A percentile compares a stretch with the other conserved stretches of the same genome.
These are phyloP conservation scores for Themeda triandra DNA, from an alignment of 176 grass and related monocot genomes.

Conservation along the genomic window DNA sequence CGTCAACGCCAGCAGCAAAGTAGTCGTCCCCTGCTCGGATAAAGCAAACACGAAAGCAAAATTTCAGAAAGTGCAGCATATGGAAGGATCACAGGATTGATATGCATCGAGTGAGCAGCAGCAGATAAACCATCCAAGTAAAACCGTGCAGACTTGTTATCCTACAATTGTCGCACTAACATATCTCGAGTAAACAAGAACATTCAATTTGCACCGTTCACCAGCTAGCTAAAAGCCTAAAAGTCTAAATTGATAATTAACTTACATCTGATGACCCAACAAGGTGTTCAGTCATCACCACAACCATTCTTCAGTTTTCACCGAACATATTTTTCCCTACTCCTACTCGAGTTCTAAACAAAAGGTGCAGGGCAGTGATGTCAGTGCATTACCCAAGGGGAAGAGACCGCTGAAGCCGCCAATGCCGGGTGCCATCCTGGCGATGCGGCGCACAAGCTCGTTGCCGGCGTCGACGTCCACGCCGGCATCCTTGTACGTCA, in stretches of 20 bases:
- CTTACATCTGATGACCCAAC: too few relatives aligned
- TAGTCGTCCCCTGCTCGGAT: constrained; percentile 55
- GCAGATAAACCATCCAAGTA: too few relatives aligned
- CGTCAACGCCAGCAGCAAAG: constrained; percentile 75
- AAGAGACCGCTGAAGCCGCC: constrained; percentile 84
- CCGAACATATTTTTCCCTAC: too few relatives aligned
- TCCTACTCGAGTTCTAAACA: too few relatives aligned
- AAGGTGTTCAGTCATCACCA: not conserved
- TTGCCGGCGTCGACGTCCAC: constrained; percentile 81
- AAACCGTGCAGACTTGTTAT: too few relatives aligned
- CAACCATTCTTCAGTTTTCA: not conserved
- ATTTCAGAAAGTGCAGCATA: not conserved
- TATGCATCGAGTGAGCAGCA: too few relatives aligned
- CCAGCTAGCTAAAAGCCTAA: too few relatives aligned
- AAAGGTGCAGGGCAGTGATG: too few relatives aligned
- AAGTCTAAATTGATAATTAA: too few relatives aligned
- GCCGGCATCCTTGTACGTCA: constrained; percentile 74
- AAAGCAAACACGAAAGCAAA: not conserved
- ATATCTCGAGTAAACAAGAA: not conserved
- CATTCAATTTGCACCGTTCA: too few relatives aligned
- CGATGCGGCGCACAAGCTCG: constrained; percentile 78
- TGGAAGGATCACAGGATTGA: not conserved
- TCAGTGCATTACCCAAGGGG: constrained; percentile 42
- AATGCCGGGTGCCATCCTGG: constrained; percentile 73
- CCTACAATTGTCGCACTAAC: not conserved